A percentile compares a stretch with the other conserved stretches of the same genome.
These are phyloP conservation scores for Helminthosporium solani DNA, from an alignment of 2,329 filamentous ascomycete species.

Conservation along the genomic window DNA sequence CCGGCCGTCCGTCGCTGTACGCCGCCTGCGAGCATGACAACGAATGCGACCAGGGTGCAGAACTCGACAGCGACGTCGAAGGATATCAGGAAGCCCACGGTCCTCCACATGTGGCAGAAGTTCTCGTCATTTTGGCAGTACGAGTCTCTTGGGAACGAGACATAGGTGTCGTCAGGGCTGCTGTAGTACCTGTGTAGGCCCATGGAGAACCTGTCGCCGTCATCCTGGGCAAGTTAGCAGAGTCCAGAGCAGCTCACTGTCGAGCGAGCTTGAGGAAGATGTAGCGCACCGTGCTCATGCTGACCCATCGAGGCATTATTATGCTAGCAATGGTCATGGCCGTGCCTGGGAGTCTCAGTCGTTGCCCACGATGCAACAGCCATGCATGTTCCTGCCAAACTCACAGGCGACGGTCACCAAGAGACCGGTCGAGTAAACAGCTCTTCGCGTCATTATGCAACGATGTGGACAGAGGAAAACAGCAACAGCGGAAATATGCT, in stretches of 20 bases:
- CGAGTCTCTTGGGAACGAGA: conserved; percentile 64
- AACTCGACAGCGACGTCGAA: conserved; percentile 81
- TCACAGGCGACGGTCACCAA: conserved; percentile 49
- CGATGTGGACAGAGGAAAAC: no score
- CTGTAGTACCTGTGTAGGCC: conserved; percentile 83
- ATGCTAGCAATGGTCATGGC: conserved; percentile 71
- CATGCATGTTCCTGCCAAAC: conserved; percentile 9
- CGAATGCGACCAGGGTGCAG: conserved; percentile 75
- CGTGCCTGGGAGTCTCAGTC: conserved; percentile 56
- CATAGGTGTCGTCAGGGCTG: conserved; percentile 63
- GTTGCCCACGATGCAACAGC: conserved; percentile 4
- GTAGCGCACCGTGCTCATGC: conserved; percentile 52
- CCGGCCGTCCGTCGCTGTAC: conserved; percentile 77
- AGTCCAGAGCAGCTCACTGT: not conserved
- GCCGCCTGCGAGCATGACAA: conserved; percentile 74
- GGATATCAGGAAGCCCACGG: conserved; percentile 82
- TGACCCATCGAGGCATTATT: conserved; percentile 69
- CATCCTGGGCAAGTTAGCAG: conserved; percentile 26
- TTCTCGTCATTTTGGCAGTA: conserved; percentile 68
- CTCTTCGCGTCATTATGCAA: conserved; percentile 49
- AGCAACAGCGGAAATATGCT: no score
- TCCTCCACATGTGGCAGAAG: conserved; percentile 93
- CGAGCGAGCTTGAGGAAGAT: no score
- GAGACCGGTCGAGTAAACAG: conserved; percentile 52
- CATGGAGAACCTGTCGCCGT: conserved; percentile 51